Conservation (phyloP, 768 basidiomycete species). For the Agaricus subrufescens region DNA sequence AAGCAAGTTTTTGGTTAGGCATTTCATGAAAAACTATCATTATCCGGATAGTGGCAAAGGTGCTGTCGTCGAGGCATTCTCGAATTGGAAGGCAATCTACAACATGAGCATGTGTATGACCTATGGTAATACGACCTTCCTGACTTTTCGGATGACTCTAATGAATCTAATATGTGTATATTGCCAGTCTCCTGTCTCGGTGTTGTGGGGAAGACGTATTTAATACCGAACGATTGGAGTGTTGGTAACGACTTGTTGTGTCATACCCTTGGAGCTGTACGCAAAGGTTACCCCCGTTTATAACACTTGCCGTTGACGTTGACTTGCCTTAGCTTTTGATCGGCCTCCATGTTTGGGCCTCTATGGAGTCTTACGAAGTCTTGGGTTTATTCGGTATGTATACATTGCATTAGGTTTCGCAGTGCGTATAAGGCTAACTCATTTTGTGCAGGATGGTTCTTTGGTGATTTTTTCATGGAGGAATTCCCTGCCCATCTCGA, state of each 20-base stretch:
- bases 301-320: background rate
- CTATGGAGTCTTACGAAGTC: constrained; percentile 86
- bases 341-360: constrained; percentile 87
- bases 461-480: constrained; percentile 95
- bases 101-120: constrained; percentile 95
- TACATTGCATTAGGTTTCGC: background rate
- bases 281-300: constrained; percentile 22
- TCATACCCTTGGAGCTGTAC: constrained; percentile 82
- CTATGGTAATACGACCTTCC: constrained; percentile 52
- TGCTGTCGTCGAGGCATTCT: constrained; percentile 90
- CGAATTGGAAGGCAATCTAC: constrained; percentile 92
- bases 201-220: constrained; percentile 88
- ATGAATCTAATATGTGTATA: constrained; percentile 6
- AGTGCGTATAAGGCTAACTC: background rate
- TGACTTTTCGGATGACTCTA: background rate
- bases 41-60: constrained; percentile 73
- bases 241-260: constrained; percentile 83
- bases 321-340: constrained; percentile 61
- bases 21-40: constrained; percentile 93
- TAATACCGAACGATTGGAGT: constrained; percentile 77
- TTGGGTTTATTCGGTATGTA: constrained; percentile 84
- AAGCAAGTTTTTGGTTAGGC: constrained; percentile 85
- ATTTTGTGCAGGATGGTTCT: constrained; percentile 80
- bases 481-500: constrained; percentile 87
- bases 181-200: constrained; percentile 74